These are phyloP conservation scores for Fraxinus albicans DNA, from an alignment of 305 asterid species.

Conservation along the genomic window DNA sequence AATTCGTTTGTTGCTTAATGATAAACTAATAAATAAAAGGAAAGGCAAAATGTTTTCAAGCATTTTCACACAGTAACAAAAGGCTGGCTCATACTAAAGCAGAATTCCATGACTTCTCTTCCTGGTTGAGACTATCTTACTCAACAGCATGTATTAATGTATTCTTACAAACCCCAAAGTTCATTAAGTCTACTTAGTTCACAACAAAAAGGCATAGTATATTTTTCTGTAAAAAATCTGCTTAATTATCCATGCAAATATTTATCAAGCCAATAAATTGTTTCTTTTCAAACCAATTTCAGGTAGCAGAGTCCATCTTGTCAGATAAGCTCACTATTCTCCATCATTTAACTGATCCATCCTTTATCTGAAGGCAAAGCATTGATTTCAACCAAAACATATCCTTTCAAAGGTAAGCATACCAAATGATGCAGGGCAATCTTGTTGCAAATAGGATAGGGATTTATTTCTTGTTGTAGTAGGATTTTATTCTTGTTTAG, in stretches of 20 bases:
- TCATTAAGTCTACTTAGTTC: neutral
- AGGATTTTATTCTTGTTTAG: neutral
- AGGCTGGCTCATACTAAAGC: neutral
- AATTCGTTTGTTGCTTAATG: neutral
- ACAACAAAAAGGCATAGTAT: neutral
- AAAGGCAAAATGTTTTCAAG: neutral
- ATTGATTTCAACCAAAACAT: neutral
- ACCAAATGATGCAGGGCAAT: neutral
- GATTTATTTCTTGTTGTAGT: neutral
- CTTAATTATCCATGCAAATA: neutral
- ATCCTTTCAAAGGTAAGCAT: neutral
- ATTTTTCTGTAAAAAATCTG: neutral
- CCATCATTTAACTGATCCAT: neutral
- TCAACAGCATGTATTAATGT: neutral
- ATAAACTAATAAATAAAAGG: neutral
- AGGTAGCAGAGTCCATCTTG: neutral
- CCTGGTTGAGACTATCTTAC: neutral
- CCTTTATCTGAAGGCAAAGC: neutral
- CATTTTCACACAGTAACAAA: neutral
- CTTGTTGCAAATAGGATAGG: neutral
- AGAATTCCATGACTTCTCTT: neutral
- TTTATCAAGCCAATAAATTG: neutral
- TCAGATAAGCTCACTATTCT: neutral
- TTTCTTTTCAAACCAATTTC: neutral
- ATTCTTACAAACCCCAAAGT: neutral